Percentiles rank a stretch among this genome's conserved stretches.
phyloP scores from a whole-genome alignment of 2,329 filamentous ascomycete species.

The Rutstroemia sp. region DNA sequence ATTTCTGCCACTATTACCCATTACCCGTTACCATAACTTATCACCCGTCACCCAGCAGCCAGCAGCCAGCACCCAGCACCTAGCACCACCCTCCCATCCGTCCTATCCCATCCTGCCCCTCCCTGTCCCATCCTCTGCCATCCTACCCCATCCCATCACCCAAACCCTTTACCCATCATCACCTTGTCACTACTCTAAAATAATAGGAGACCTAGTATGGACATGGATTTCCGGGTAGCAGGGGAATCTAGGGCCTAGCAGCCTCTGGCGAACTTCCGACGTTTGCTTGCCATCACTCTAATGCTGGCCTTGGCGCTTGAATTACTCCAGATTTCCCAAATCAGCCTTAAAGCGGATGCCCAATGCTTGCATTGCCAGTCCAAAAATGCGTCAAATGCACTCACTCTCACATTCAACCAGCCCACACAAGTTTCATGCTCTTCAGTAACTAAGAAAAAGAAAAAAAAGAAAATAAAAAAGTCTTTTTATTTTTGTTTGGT shows the following conservation, averaged over 20 bases:
- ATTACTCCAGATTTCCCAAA: slow-evolving; percentile 29
- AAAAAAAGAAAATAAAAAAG: slow-evolving; percentile 10
- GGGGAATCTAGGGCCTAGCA: slow-evolving; percentile 18
- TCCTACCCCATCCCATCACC: no score
- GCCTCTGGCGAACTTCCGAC: slow-evolving; percentile 19
- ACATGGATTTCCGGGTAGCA: slow-evolving; percentile 23
- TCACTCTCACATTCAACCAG: slow-evolving; percentile 14
- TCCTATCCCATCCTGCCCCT: no score
- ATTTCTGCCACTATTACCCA: neutral
- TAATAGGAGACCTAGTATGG: slow-evolving; percentile 6
- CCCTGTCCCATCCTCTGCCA: no score
- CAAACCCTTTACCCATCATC: no score
- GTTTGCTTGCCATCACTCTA: slow-evolving; percentile 15
- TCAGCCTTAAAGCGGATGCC: slow-evolving; percentile 30
- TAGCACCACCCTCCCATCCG: no score
- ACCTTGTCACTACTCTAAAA: neutral
- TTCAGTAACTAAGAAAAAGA: neutral
- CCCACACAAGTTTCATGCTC: slow-evolving; percentile 16
- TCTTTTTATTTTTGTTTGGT: slow-evolving; percentile 12
- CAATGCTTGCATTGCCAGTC: slow-evolving; percentile 22
- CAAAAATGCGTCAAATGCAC: slow-evolving; percentile 18
- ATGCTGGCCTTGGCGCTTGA: slow-evolving; percentile 15
- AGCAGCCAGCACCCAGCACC: no score
- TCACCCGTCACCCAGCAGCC: no score
- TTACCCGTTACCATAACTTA: no score